Evolutionary conservation across 2,329 filamentous ascomycete species (phyloP).

Genomic region (Dactylellina drechsleri): DNA sequence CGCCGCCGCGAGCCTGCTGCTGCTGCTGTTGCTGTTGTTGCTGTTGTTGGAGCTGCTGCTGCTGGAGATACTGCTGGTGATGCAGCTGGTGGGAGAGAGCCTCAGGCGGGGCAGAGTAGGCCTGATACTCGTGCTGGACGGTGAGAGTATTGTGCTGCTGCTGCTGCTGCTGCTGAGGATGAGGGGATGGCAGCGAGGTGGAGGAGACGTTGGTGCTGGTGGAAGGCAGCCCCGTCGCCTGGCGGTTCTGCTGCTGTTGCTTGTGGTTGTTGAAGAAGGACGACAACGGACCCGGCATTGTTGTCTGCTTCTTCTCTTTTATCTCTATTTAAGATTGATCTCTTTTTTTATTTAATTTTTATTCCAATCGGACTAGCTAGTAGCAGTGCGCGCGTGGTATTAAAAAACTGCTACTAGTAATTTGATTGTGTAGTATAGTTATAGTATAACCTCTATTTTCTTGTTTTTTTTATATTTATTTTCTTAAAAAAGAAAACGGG

Average conservation of each 20-base stretch:
- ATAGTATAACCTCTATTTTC: background rate
- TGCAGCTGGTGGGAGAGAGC: constrained; percentile 47
- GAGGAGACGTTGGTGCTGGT: constrained; percentile 47
- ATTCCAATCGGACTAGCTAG: background rate
- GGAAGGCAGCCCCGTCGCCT: constrained; percentile 46
- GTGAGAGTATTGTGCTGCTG: constrained; percentile 10
- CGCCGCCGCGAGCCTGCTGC: constrained; percentile 17
- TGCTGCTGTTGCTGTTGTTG: constrained; percentile 58
- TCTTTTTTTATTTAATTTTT: background rate
- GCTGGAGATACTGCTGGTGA: constrained; percentile 54
- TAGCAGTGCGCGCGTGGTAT: background rate
- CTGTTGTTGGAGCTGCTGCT: constrained; percentile 56
- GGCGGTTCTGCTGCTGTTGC: constrained; percentile 31
- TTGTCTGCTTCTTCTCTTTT: background rate
- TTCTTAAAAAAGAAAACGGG: too few species aligned
- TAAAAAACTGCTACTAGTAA: constrained; percentile 5
- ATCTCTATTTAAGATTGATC: background rate
- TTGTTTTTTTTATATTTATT: too few species aligned
- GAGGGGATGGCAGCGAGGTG: constrained; percentile 38
- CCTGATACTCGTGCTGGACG: constrained; percentile 39
- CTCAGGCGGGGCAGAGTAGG: constrained; percentile 36
- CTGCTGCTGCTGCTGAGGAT: constrained; percentile 3
- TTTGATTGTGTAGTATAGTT: constrained; percentile 3
- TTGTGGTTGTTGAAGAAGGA: constrained; percentile 53
- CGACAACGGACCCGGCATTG: constrained; percentile 42